Conservation (phyloP, 345 rosid genomes). For the Gossypium anomalum region DNA sequence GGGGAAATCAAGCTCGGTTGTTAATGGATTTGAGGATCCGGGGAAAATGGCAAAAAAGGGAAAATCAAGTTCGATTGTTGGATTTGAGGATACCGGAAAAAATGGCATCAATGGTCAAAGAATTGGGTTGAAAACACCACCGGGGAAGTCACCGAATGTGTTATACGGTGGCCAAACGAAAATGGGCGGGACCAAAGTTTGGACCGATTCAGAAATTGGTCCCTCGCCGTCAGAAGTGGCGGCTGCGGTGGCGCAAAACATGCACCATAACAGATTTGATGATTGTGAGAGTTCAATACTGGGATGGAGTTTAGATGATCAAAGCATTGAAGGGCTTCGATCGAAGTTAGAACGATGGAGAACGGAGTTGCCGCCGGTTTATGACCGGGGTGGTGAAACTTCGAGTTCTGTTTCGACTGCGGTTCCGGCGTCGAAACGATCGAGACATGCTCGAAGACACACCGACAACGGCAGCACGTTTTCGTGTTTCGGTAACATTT, state of each 20-base stretch:
- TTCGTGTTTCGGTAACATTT: constrained; percentile 60
- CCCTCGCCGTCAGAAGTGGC: constrained; percentile 91
- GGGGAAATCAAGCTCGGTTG: background rate
- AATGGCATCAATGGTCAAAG: background rate
- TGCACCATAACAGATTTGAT: constrained; percentile 14
- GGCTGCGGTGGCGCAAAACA: constrained; percentile 43
- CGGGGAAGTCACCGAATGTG: background rate
- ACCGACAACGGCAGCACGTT: constrained; percentile 39
- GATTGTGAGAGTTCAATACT: constrained; percentile 51
- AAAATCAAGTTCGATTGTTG: background rate
- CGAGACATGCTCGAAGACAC: constrained; percentile 34
- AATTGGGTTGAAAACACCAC: background rate
- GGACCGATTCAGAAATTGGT: constrained; percentile 71
- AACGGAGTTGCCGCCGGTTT: constrained; percentile 61
- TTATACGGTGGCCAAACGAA: constrained; percentile 20
- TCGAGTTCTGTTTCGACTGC: constrained; percentile 30
- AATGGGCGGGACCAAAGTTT: background rate
- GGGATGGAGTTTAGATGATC: constrained; percentile 55
- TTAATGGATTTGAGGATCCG: constrained; percentile 5
- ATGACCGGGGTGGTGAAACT: constrained; percentile 34
- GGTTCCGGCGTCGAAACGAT: constrained; percentile 7
- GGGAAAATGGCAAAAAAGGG: background rate
- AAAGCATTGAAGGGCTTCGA: constrained; percentile 67
- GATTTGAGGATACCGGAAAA: background rate
- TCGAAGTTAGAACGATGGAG: constrained; percentile 83